A percentile compares a stretch with the other conserved stretches of the same genome.
phyloP scores from a whole-genome alignment of 805 yeast genomes.

The Yarrowia hollandica region DNA sequence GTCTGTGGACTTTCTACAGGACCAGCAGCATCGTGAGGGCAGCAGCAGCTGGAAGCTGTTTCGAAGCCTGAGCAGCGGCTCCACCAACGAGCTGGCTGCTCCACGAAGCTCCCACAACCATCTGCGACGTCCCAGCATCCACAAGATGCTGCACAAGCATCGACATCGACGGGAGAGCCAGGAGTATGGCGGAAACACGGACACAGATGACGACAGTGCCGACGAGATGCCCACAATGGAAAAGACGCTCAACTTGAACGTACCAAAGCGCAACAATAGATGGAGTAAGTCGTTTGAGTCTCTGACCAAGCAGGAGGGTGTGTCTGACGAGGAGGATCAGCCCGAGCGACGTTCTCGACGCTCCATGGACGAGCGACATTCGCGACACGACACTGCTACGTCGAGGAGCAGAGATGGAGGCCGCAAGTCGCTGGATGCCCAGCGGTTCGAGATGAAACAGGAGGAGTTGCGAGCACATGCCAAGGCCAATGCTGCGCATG shows the following conservation, averaged over 20 bases:
- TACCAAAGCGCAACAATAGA: conserved; percentile 13
- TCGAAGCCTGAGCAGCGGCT: conserved; percentile 13
- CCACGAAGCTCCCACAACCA: background rate
- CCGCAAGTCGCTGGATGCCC: conserved; percentile 15
- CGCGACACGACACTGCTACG: background rate
- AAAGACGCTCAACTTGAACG: background rate
- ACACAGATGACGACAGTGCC: background rate
- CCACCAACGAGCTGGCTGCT: background rate
- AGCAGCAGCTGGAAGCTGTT: conserved; percentile 29
- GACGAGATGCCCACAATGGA: conserved; percentile 3
- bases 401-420: conserved; percentile 18
- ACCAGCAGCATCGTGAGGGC: conserved; percentile 37
- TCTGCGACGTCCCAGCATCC: background rate
- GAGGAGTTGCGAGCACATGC: conserved; percentile 27
- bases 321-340: conserved; percentile 12
- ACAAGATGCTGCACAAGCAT: conserved; percentile 20
- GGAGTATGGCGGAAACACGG: conserved; percentile 14
- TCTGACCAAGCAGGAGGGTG: conserved; percentile 3
- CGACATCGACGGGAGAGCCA: conserved; percentile 1
- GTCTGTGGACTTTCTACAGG: conserved; percentile 43
- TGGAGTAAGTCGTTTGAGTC: conserved; percentile 24
- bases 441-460: conserved; percentile 19
- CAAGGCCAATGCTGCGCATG: conserved; percentile 2
- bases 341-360: conserved; percentile 16
- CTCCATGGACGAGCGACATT: conserved; percentile 3